phyloP scores from a whole-genome alignment of 768 basidiomycete species.

The Sporobolomyces pararoseus region DNA sequence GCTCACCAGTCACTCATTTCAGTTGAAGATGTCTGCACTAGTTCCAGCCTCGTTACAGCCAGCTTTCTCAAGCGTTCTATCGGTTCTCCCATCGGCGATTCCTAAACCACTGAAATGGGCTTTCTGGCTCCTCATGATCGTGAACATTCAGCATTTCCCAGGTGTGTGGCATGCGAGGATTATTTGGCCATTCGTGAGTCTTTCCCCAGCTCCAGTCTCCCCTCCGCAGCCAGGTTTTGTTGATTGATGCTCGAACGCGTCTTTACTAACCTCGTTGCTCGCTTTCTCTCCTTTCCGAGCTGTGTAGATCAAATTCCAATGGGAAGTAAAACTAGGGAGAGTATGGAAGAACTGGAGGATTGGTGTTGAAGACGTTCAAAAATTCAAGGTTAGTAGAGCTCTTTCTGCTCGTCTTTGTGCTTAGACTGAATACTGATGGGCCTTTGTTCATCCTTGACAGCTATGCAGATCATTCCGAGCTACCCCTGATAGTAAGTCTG shows the following conservation, averaged over 20 bases:
- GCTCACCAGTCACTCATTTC: background rate
- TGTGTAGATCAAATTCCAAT: conserved; percentile 4
- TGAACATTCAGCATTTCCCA: conserved; percentile 18
- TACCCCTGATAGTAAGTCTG: conserved; percentile 9
- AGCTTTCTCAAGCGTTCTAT: background rate
- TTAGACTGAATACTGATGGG: too few species aligned
- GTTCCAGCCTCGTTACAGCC: conserved; percentile 4
- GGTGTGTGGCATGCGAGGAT: conserved; percentile 31
- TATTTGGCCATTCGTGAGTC: conserved; percentile 17
- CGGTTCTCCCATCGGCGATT: background rate
- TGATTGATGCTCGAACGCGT: too few species aligned
- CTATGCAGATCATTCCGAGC: conserved; percentile 18
- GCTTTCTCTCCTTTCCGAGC: too few species aligned
- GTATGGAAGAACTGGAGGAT: conserved; percentile 24
- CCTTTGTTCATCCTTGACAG: too few species aligned
- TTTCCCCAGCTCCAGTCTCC: too few species aligned
- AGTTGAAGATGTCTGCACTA: conserved; percentile 8
- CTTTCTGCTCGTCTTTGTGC: too few species aligned
- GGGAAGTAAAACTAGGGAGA: conserved; percentile 26
- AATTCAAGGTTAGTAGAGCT: background rate
- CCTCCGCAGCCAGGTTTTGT: too few species aligned
- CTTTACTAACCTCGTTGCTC: too few species aligned
- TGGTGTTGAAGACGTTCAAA: conserved; percentile 24
- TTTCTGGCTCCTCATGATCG: background rate
- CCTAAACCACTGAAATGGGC: conserved; percentile 21